These are phyloP conservation scores for Pigoraptor vietnamica DNA, from an alignment of 78 protist species.

Conservation along the genomic window DNA sequence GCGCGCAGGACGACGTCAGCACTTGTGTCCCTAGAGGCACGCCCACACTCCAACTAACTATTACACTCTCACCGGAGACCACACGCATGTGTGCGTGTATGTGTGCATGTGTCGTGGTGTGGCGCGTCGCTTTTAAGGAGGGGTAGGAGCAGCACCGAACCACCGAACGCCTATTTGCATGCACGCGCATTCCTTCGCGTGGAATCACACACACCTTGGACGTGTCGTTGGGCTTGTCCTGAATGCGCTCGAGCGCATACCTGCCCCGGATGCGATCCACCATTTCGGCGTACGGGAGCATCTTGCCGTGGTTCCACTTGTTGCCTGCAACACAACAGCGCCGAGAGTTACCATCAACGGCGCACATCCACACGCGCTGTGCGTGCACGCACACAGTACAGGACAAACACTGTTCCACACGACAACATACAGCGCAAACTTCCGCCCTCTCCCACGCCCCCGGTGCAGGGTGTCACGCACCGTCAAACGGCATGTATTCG, in stretches of 20 bases:
- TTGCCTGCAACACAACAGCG: conserved; percentile 34
- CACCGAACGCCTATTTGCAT: too few relatives aligned
- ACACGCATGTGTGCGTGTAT: neutral
- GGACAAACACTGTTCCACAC: too few relatives aligned
- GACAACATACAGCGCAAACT: neutral
- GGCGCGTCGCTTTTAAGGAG: neutral
- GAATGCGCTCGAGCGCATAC: conserved; percentile 3
- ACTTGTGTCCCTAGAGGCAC: too few relatives aligned
- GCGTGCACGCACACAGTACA: neutral
- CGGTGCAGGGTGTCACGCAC: neutral
- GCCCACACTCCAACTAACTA: too few relatives aligned
- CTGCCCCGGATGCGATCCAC: conserved; percentile 7
- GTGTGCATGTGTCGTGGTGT: neutral
- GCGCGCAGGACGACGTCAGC: neutral
- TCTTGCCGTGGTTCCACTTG: conserved; percentile 55
- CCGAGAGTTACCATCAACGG: neutral
- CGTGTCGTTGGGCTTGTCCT: conserved; percentile 50
- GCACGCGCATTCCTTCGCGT: too few relatives aligned
- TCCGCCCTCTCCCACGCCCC: too few relatives aligned
- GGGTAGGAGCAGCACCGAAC: neutral
- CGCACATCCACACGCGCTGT: neutral
- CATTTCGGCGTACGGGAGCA: conserved; percentile 62
- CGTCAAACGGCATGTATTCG: conserved; percentile 89
- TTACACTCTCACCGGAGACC: too few relatives aligned
- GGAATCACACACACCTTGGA: conserved; percentile 43